Conservation (phyloP, 257 asterid species). For the Ilex asprella region DNA sequence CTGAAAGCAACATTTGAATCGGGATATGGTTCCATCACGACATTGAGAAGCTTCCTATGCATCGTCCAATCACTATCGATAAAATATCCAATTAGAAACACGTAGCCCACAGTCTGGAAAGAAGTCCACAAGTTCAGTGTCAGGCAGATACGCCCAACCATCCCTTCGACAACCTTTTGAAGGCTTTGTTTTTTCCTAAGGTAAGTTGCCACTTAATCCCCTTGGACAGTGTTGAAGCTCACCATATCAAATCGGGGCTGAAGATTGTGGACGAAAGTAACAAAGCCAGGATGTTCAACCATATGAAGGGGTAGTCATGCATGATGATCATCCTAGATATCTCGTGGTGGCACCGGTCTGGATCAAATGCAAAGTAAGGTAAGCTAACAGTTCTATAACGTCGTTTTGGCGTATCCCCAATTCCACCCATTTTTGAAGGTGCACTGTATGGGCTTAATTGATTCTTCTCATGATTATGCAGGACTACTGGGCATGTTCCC, state of each 20-base stretch:
- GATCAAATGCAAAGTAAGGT: conserved; percentile 60
- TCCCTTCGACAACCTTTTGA: conserved; percentile 65
- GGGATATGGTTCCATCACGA: conserved; percentile 85
- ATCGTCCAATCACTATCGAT: conserved; percentile 86
- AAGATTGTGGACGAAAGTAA: conserved; percentile 71
- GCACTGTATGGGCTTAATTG: conserved; percentile 53
- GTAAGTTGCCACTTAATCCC: conserved; percentile 86
- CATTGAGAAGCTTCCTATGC: conserved; percentile 76
- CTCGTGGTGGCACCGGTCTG: conserved; percentile 83
- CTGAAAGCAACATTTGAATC: conserved; percentile 80
- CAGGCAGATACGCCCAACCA: conserved; percentile 84
- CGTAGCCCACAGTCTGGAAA: conserved; percentile 47
- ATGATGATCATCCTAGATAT: conserved; percentile 82
- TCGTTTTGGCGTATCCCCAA: conserved; percentile 51
- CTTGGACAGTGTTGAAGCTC: conserved; percentile 87
- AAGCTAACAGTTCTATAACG: conserved; percentile 59
- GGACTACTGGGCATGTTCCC: conserved; percentile 79
- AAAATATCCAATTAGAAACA: conserved; percentile 77
- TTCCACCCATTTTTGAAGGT: conserved; percentile 55
- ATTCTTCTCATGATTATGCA: conserved; percentile 57
- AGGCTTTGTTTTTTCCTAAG: conserved; percentile 70
- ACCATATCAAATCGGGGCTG: conserved; percentile 96
- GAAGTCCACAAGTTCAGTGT: conserved; percentile 86
- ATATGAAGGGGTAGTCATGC: conserved; percentile 96
- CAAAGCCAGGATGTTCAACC: conserved; percentile 92